Evolutionary conservation across 305 asterid species (phyloP), one percentile per base, ranked within the genome.

Genomic region (Stenogyne calaminthoides): DNA sequence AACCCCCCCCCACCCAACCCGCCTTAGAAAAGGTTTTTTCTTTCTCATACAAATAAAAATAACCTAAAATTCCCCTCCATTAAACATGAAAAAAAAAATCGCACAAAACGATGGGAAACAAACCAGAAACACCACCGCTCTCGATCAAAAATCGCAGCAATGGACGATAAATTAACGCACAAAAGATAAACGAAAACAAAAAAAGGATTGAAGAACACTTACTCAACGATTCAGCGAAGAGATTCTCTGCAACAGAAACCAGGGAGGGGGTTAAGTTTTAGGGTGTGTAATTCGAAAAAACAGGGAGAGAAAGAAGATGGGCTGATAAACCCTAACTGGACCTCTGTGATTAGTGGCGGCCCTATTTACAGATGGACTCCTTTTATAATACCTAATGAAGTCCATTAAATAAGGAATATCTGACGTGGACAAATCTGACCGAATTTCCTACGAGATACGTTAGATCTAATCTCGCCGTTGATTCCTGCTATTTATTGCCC

Each of bases 291-390:
- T 9, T 64, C 56, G 60, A 69, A 46, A n/a, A 15, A 58, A 25
- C 57, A 49, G 62, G 15, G 36, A 5, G 76, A 57, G 75, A 49
- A 66, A 51, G 60, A 15, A 56, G 83, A 34, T 78, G 86, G 83
- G 85, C 83, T 82, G 73, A 74, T 56, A 78, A 78, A 78, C 85
- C 82, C 80, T 80, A 77, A 42, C n/a, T 76, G 80, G 85, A 81
- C 56, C 85, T 74, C 54, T 12, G 77, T 4, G 44, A 36, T 36
- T 14, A 7, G 70, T 55, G 80, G 84, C 84, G 80, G 86, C 80
- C n/a, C 82, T 76, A 79, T 79, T 67, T 44, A 15, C 49, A 58
- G 14, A 49, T 72, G 68, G 80, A 76, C 65, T 44, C 52, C 52
- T 40, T 63, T 25, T 73, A 4, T 11, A 64, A 64, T 20, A 73